phyloP scores from a whole-genome alignment of 305 asterid genomes.

The Fraxinus xanthoxyloides region DNA sequence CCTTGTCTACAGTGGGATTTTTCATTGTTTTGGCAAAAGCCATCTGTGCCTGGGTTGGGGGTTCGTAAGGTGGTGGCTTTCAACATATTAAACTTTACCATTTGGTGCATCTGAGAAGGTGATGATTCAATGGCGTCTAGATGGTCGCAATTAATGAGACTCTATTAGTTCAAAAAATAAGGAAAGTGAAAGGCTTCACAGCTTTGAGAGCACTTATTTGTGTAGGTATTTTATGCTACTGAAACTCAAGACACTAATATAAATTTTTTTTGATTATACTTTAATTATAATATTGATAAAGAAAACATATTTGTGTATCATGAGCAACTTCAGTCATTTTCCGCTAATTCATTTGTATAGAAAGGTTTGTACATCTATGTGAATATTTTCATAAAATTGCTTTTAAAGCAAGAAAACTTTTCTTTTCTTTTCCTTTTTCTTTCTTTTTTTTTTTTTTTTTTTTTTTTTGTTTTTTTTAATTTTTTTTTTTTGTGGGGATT shows the following conservation, averaged over 20 bases:
- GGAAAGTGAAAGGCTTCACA: not conserved
- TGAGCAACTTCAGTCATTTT: not conserved
- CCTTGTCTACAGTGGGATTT: not conserved
- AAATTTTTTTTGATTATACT: not conserved
- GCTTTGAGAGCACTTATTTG: conserved; percentile 29
- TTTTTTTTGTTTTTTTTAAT: too few species aligned
- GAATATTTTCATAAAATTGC: not conserved
- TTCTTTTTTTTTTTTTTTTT: too few species aligned
- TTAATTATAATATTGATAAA: not conserved
- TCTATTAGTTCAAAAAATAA: not conserved
- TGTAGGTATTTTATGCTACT: conserved; percentile 64
- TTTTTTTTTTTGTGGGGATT: too few species aligned
- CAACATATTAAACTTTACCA: not conserved
- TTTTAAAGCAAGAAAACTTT: not conserved
- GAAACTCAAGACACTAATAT: not conserved
- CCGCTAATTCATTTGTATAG: not conserved
- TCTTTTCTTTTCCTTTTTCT: not conserved
- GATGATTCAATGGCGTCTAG: not conserved
- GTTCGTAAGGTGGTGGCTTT: not conserved
- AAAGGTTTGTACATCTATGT: not conserved
- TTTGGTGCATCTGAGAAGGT: not conserved
- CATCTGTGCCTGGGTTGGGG: not conserved
- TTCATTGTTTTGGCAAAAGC: not conserved
- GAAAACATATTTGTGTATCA: conserved; percentile 2
- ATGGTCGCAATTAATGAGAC: conserved; percentile 5